phyloP scores from a whole-genome alignment of 495 filamentous ascomycete genomes.

The Penicillium pulvis region DNA sequence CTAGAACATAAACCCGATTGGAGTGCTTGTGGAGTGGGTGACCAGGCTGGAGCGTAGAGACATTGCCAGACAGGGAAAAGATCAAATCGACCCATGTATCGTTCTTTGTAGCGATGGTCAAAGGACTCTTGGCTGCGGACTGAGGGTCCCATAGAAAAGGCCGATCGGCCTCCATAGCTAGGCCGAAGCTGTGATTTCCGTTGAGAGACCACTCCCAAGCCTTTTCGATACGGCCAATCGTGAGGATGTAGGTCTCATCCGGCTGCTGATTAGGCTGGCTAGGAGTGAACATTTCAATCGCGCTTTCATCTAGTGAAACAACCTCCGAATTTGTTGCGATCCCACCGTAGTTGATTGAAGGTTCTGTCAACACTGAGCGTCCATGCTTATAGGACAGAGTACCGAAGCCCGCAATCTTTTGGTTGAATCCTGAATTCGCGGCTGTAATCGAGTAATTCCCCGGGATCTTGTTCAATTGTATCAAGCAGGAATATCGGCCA shows the following conservation, averaged over 20 bases:
- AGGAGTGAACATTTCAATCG: constrained; percentile 35
- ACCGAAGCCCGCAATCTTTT: constrained; percentile 33
- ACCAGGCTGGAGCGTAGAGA: constrained; percentile 25
- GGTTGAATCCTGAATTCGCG: constrained; percentile 27
- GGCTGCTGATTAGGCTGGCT: constrained; percentile 27
- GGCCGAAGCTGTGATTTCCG: background rate
- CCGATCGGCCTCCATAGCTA: background rate
- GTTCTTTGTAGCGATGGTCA: constrained; percentile 48
- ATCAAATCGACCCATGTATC: constrained; percentile 56
- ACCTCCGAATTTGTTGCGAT: constrained; percentile 30
- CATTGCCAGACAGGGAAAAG: constrained; percentile 23
- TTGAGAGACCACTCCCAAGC: constrained; percentile 43
- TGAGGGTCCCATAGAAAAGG: background rate
- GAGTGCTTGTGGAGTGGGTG: constrained; percentile 60
- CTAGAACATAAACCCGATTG: constrained; percentile 41
- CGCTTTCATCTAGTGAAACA: constrained; percentile 30
- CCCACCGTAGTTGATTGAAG: constrained; percentile 45
- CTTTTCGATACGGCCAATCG: constrained; percentile 31
- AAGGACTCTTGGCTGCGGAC: constrained; percentile 12
- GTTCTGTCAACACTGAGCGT: constrained; percentile 9
- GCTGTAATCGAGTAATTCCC: constrained; percentile 37
- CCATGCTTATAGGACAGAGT: constrained; percentile 33
- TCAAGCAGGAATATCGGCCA: constrained; percentile 34
- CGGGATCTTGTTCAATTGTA: constrained; percentile 36
- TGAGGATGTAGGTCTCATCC: constrained; percentile 40